Evolutionary conservation across 2,329 filamentous ascomycete genomes (phyloP).

Genomic region (Aspergillus uvarum): DNA sequence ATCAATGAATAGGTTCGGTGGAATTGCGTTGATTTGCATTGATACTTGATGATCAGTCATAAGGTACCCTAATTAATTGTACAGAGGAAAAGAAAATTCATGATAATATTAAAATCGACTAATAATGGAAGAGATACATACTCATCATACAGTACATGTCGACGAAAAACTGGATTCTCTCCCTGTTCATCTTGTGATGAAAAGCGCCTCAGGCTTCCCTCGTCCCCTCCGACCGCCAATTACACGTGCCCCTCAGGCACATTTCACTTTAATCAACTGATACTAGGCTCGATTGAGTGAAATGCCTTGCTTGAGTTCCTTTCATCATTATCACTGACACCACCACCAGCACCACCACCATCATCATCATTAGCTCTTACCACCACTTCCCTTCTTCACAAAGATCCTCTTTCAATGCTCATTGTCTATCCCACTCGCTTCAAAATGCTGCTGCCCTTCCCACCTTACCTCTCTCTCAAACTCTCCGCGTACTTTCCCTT

Average conservation of each 20-base stretch:
- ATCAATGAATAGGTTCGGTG: background rate
- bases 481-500: background rate
- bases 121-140: background rate
- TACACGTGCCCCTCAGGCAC: slow-evolving; percentile 3
- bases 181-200: background rate
- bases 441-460: background rate
- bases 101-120: background rate
- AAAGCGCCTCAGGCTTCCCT: slow-evolving; percentile 5
- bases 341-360: background rate
- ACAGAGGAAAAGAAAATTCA: background rate
- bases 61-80: background rate
- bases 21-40: background rate
- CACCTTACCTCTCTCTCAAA: background rate
- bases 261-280: background rate
- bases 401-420: background rate
- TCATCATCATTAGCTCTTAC: background rate
- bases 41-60: background rate
- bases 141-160: too few relatives aligned
- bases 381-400: background rate
- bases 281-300: background rate
- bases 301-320: too few relatives aligned
- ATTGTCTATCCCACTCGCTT: background rate
- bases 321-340: too few relatives aligned
- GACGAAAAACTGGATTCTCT: slow-evolving; percentile 5
- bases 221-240: slow-evolving; percentile 6